These are phyloP conservation scores for Russula foetens DNA, from an alignment of 768 basidiomycete genomes.

Conservation along the genomic window DNA sequence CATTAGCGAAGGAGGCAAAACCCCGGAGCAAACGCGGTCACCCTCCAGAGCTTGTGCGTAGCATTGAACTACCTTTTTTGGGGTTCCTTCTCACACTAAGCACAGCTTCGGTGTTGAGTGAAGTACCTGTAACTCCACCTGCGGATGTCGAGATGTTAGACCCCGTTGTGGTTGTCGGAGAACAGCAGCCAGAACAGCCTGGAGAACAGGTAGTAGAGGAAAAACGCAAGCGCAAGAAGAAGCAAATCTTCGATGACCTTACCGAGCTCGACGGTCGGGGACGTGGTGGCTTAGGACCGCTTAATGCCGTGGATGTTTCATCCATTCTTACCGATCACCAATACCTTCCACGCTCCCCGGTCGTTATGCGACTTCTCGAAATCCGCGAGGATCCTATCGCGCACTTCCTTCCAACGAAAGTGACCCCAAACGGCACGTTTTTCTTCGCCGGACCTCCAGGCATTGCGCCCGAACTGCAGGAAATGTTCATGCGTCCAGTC, in stretches of 20 bases:
- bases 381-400: slow-evolving; percentile 78
- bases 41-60: slow-evolving; percentile 52
- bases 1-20: slow-evolving; percentile 39
- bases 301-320: slow-evolving; percentile 49
- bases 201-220: slow-evolving; percentile 25
- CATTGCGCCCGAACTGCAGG: slow-evolving; percentile 68
- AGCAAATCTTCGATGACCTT: slow-evolving; percentile 84
- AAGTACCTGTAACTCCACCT: slow-evolving; percentile 71
- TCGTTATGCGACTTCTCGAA: slow-evolving; percentile 79
- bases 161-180: slow-evolving; percentile 40
- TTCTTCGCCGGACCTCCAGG: slow-evolving; percentile 85
- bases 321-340: slow-evolving; percentile 73
- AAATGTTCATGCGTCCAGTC: slow-evolving; percentile 77
- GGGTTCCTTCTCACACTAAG: slow-evolving; percentile 8
- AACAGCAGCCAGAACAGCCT: slow-evolving; percentile 31
- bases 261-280: slow-evolving; percentile 73
- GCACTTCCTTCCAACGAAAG: slow-evolving; percentile 79
- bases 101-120: slow-evolving; percentile 68
- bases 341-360: slow-evolving; percentile 76
- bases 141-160: slow-evolving; percentile 46
- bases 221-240: slow-evolving; percentile 59
- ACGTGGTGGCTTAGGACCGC: slow-evolving; percentile 42
- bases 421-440: slow-evolving; percentile 61
- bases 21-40: slow-evolving; percentile 55
- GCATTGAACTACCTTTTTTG: background rate